Evolutionary conservation across 2,329 filamentous ascomycete species (phyloP).

Genomic region (Penicillium psychrosexuale): DNA sequence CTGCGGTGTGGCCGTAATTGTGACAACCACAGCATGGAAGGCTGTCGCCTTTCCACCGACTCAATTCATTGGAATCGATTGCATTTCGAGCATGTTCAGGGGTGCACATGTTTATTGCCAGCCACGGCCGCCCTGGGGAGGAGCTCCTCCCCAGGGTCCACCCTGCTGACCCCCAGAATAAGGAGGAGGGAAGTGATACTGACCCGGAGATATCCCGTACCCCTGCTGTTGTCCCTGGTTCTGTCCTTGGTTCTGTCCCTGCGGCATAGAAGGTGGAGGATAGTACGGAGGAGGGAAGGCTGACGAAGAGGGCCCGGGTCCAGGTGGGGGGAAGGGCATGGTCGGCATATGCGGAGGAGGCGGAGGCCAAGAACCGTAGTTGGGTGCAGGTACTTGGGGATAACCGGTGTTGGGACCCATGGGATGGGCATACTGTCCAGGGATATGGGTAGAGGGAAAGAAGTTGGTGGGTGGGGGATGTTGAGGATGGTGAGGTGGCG

Average conservation of each 20-base stretch:
- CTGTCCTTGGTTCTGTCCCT: slow-evolving; percentile 17
- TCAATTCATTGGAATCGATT: background rate
- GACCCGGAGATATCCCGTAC: slow-evolving; percentile 28
- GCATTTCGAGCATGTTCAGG: background rate
- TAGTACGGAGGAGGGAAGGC: slow-evolving; percentile 30
- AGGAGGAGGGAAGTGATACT: slow-evolving; percentile 34
- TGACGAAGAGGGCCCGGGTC: slow-evolving; percentile 15
- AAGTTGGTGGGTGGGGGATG: slow-evolving; percentile 19
- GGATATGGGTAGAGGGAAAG: slow-evolving; percentile 6
- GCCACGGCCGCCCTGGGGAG: slow-evolving; percentile 10
- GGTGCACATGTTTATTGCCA: slow-evolving; percentile 11
- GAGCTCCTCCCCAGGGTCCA: slow-evolving; percentile 18
- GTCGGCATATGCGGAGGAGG: slow-evolving; percentile 32
- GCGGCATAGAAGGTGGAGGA: slow-evolving; percentile 13
- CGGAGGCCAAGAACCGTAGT: slow-evolving; percentile 36
- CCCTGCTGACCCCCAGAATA: slow-evolving; percentile 25
- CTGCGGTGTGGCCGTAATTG: background rate
- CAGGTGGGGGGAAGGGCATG: slow-evolving; percentile 20
- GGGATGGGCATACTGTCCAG: slow-evolving; percentile 9
- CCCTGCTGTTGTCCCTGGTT: slow-evolving; percentile 14
- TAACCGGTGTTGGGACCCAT: slow-evolving; percentile 15
- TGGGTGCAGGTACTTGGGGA: slow-evolving; percentile 32
- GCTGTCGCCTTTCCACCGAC: background rate
- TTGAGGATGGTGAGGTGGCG: slow-evolving; percentile 21
- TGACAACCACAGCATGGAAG: background rate